Base-by-base conservation (phyloP, 768 basidiomycete genomes). In the Russula ochroleuca region DNA sequence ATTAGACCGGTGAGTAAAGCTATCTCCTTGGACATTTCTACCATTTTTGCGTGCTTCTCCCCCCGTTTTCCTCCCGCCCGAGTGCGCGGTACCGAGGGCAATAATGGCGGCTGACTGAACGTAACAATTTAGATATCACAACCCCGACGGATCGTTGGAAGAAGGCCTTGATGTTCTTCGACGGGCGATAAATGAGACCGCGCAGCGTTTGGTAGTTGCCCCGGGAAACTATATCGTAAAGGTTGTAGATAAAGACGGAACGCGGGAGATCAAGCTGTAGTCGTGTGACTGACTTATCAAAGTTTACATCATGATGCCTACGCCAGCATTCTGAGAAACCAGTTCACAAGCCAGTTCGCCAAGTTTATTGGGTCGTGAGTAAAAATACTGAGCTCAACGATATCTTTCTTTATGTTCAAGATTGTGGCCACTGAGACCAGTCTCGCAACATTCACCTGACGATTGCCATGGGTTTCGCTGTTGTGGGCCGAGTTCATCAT, bases 221-320 rank as follows among this genome's bases (percentile, higher is more conserved):
- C 86, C 90, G 1, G 88, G 85, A 48, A 86, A 79, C 69, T 96
- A 92, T 79, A 92, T 88, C 73, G 87, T 95, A 68, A 94, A 93
- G 73, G 78, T 97, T 14, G 92, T 97, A 37, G 94, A 97, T 77
- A 93, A 88, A 76, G 89, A 95, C 72, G 95, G 95, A 56, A 80
- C 91, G 28, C 81, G 92, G 59, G 88, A 90, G 69, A 77, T 95
- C 61, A 85, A 92, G 70, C 71, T 96, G 68, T 65, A 61, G 56
- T 50, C 43, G 38, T 60, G 21, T 64, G 28, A 37, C 54, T 21
- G 54, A 45, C 49, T 37, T 31, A n/a, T 13, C 52, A 25, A 47
- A 9, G 35, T 37, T 19, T 25, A 49, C 10, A 11, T 35, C 9
- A 45, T 45, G 51, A 53, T 37, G 28, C 21, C 31, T 8, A n/a